phyloP scores from a whole-genome alignment of 1,284 basidiomycete genomes.

The Ceratobasidium sp. region DNA sequence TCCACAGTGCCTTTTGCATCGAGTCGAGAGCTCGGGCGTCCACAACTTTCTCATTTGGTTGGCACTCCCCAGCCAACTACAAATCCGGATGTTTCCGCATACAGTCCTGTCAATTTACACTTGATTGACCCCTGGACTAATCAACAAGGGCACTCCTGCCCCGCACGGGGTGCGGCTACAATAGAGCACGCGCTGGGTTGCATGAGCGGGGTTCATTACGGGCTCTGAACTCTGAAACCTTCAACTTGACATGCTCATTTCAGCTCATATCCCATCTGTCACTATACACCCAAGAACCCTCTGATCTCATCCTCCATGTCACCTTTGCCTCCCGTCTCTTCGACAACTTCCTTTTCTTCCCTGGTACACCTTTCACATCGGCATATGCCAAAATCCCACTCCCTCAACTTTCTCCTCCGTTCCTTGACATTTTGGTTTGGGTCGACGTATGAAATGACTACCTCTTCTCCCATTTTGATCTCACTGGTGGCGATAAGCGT shows the following conservation, averaged over 20 bases:
- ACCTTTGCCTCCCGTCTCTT: conserved; percentile 43
- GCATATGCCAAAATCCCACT: conserved; percentile 80
- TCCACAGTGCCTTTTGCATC: too few relatives aligned
- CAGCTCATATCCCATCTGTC: background rate
- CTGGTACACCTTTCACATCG: conserved; percentile 67
- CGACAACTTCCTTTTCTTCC: conserved; percentile 50
- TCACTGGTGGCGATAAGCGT: conserved; percentile 69
- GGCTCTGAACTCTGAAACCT: too few relatives aligned
- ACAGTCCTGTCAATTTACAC: too few relatives aligned
- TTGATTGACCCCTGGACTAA: too few relatives aligned
- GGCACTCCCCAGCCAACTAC: too few relatives aligned
- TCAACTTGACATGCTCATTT: background rate
- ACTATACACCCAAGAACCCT: conserved; percentile 53
- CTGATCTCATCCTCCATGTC: conserved; percentile 58
- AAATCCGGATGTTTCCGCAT: too few relatives aligned
- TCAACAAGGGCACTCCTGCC: too few relatives aligned
- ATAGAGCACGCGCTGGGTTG: too few relatives aligned
- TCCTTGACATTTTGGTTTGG: conserved; percentile 61
- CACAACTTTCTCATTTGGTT: too few relatives aligned
- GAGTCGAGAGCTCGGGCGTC: too few relatives aligned
- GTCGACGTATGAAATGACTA: conserved; percentile 77
- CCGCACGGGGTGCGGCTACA: too few relatives aligned
- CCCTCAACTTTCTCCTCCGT: conserved; percentile 66
- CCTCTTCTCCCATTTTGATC: conserved; percentile 77
- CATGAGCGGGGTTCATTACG: too few relatives aligned